phyloP scores from a whole-genome alignment of 441 rosid genomes.

The Croton laevigatus region DNA sequence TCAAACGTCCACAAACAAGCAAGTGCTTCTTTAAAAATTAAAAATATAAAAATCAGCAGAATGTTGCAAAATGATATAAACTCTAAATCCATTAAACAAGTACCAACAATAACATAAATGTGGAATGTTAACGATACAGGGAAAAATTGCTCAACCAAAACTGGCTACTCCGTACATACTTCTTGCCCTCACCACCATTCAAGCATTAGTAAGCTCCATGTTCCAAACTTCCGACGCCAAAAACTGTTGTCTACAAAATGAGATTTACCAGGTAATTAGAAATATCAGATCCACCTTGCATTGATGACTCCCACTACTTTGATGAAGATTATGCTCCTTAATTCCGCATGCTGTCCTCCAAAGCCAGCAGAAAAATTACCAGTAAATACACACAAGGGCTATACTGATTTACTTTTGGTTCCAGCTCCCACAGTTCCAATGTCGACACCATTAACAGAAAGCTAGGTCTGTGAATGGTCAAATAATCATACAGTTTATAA shows the following conservation, averaged over 20 bases:
- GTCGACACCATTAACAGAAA: not conserved
- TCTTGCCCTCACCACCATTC: not conserved
- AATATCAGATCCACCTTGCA: not conserved
- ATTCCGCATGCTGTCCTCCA: not conserved
- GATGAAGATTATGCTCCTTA: not conserved
- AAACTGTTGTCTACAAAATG: not conserved
- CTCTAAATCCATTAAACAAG: not conserved
- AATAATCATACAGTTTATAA: not conserved
- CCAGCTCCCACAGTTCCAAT: not conserved
- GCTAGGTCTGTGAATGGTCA: not conserved
- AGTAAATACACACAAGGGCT: not conserved
- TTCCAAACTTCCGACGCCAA: not conserved
- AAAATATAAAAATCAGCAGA: not conserved
- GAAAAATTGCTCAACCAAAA: not conserved
- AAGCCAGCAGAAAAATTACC: not conserved
- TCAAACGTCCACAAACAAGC: not conserved
- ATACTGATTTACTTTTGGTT: not conserved
- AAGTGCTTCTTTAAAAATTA: no score
- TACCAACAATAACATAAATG: not conserved
- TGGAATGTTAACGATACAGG: not conserved
- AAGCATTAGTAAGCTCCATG: not conserved
- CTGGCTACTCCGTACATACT: not conserved
- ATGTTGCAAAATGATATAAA: not conserved
- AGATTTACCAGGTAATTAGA: not conserved
- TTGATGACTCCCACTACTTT: not conserved